Conservation (phyloP, 2,329 filamentous ascomycete genomes). For the Pseudogymnoascus sp. region DNA sequence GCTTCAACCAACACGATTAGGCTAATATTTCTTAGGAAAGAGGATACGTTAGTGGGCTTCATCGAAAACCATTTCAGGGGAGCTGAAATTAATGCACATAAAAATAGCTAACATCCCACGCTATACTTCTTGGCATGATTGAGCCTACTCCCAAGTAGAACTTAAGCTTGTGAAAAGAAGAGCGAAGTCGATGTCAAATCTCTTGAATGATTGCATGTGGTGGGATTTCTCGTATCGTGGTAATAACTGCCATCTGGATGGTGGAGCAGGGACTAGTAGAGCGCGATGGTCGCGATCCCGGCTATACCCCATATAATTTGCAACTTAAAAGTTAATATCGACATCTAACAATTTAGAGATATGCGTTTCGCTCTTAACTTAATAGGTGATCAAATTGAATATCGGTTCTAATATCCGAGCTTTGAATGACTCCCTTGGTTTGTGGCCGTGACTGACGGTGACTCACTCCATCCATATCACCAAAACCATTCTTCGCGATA, state of each 20-base stretch:
- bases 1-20: not conserved
- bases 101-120: not conserved
- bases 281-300: not conserved
- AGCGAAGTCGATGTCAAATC: not conserved
- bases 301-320: not conserved
- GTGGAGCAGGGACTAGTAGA: not conserved
- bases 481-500: not conserved
- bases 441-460: not conserved
- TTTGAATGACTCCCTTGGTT: not conserved
- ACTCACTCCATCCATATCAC: not conserved
- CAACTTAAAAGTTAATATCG: not conserved
- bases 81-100: not conserved
- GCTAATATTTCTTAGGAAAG: slow-evolving; percentile 3
- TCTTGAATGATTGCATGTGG: not conserved
- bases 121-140: not conserved
- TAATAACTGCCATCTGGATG: not conserved
- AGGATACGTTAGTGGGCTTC: not conserved
- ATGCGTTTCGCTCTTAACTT: not conserved
- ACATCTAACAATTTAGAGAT: not conserved
- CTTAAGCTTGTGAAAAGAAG: not conserved
- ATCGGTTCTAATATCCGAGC: not conserved
- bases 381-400: not conserved
- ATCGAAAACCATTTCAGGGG: not conserved
- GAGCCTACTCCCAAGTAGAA: not conserved
- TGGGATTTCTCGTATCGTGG: not conserved